phyloP scores from a whole-genome alignment of 2,329 filamentous ascomycete species.

The Arthrinium puccinioides region DNA sequence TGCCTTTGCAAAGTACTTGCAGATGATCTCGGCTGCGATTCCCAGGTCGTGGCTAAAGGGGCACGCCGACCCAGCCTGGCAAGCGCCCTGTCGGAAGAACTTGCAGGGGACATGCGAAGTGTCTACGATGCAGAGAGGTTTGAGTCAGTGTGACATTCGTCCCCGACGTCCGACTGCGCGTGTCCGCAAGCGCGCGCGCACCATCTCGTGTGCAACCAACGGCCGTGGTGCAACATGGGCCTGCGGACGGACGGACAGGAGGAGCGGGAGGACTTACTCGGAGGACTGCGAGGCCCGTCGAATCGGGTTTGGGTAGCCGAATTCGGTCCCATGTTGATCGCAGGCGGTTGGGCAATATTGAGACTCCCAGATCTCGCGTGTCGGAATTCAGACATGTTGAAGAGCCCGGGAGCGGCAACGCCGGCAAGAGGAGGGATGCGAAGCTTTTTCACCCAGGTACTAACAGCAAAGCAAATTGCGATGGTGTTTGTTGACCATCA shows the following conservation, averaged over 20 bases:
- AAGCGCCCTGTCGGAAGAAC: conserved; percentile 95
- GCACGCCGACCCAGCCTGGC: conserved; percentile 91
- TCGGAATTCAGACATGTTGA: conserved; percentile 43
- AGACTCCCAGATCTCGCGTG: conserved; percentile 52
- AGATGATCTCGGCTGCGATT: conserved; percentile 76
- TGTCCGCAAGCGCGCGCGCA: not conserved
- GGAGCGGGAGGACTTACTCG: conserved; percentile 40
- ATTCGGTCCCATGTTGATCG: conserved; percentile 3
- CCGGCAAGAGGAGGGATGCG: too few relatives aligned
- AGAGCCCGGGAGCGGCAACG: conserved; percentile 6
- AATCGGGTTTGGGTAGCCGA: conserved; percentile 35
- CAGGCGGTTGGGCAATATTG: conserved; percentile 28
- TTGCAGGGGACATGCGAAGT: conserved; percentile 98
- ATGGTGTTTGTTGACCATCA: too few relatives aligned
- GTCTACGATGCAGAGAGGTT: conserved; percentile 44
- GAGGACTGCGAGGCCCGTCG: conserved; percentile 55
- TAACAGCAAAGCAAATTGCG: too few relatives aligned
- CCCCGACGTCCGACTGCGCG: too few relatives aligned
- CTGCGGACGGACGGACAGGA: too few relatives aligned
- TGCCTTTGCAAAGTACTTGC: conserved; percentile 99
- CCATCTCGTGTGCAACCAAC: not conserved
- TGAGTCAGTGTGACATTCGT: conserved; percentile 1
- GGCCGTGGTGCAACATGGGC: conserved; percentile 3
- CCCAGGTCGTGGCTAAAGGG: conserved; percentile 94
- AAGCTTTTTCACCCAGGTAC: too few relatives aligned